These are phyloP conservation scores for Suillus fuscotomentosus DNA, from an alignment of 768 basidiomycete genomes.

Conservation along the genomic window DNA sequence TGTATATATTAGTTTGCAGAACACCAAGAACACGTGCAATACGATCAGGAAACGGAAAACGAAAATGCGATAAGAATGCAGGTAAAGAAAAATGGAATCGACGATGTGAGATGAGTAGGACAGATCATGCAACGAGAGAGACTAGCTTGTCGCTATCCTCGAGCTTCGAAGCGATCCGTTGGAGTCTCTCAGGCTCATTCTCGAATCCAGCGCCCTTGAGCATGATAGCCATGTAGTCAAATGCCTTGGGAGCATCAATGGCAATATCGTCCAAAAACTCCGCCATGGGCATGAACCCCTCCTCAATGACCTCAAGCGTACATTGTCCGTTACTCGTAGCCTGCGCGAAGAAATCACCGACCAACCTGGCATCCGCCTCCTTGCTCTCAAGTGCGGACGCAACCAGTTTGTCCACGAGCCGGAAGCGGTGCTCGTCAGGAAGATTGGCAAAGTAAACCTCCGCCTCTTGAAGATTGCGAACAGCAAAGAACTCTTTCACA, in stretches of 20 bases:
- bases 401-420: conserved; percentile 74
- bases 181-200: conserved; percentile 53
- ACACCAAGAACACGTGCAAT: conserved; percentile 27
- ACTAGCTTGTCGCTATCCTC: conserved; percentile 60
- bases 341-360: conserved; percentile 69
- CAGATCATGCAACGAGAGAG: conserved; percentile 36
- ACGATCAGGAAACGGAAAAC: not conserved
- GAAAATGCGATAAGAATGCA: conserved; percentile 6
- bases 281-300: conserved; percentile 66
- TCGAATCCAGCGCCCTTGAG: conserved; percentile 65
- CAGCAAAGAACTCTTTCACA: conserved; percentile 81
- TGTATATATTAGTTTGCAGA: conserved; percentile 29
- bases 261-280: conserved; percentile 87
- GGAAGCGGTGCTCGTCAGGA: conserved; percentile 58
- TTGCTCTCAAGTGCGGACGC: conserved; percentile 78
- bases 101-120: not conserved
- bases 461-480: conserved; percentile 84
- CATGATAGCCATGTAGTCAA: conserved; percentile 48
- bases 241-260: conserved; percentile 31
- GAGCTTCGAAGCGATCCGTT: conserved; percentile 60
- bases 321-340: conserved; percentile 61
- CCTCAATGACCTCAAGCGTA: conserved; percentile 62
- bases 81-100: conserved; percentile 6
- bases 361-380: conserved; percentile 75
- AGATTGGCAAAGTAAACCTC: conserved; percentile 82